A percentile compares a stretch with the other conserved stretches of the same genome.
phyloP scores from a whole-genome alignment of 176 grass and related monocot species.

The Calamus simplicifolius region DNA sequence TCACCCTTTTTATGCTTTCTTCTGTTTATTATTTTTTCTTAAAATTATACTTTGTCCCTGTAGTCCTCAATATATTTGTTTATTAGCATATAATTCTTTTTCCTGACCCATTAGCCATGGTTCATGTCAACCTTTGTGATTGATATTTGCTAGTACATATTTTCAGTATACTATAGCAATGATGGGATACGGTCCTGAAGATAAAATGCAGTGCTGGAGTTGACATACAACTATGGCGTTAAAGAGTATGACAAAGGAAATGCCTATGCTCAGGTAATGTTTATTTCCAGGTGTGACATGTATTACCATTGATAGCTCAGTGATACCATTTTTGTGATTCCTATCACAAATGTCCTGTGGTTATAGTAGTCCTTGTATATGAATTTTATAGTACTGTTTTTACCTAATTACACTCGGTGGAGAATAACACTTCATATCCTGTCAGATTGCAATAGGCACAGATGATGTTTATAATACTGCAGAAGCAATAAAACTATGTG shows the following conservation, averaged over 20 bases:
- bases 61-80: too few species aligned
- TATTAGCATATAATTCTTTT: too few species aligned
- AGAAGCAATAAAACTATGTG: conserved; percentile 57
- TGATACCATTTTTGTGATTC: not conserved
- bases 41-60: too few species aligned
- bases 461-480: conserved; percentile 99
- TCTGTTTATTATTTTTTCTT: too few species aligned
- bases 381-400: too few species aligned
- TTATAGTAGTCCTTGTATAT: too few species aligned
- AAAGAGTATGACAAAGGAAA: conserved; percentile 54
- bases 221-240: conserved; percentile 61
- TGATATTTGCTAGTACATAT: conserved; percentile 3
- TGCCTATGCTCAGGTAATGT: conserved; percentile 42
- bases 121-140: not conserved
- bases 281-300: not conserved
- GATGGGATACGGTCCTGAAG: conserved; percentile 65
- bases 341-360: not conserved
- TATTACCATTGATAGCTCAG: not conserved
- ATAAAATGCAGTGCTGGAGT: conserved; percentile 53
- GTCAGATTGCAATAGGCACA: conserved; percentile 85
- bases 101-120: too few species aligned
- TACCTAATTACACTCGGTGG: too few species aligned
- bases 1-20: too few species aligned
- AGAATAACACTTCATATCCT: too few species aligned
- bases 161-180: conserved; percentile 48